Evolutionary conservation across 371 early-diverging fungal genomes (phyloP), one percentile per base, ranked within the genome.

Genomic region (Umbelopsis sp.): DNA sequence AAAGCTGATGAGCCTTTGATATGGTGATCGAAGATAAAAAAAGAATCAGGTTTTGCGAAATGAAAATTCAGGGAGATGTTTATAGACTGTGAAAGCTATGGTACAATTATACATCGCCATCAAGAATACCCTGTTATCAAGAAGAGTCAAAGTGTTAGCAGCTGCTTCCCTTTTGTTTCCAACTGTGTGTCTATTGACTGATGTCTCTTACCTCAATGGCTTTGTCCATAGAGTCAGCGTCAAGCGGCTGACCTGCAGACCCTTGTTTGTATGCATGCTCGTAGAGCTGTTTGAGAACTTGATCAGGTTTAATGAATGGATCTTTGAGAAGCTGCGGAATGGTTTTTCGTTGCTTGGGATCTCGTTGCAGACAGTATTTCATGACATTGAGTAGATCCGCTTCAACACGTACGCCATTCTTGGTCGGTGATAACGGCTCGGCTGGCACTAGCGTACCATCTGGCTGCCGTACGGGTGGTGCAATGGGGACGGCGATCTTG

Each of bases 291-390:
- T 57, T 57, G 7, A 57, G 35, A 35, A 57, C 57, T 57, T 57
- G 57, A 18, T 57, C 80, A 5, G 89, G 80, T 48, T 82, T 70
- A 62, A 92, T 70, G 62, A 93, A 89, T 6, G 87, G 84, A 68
- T 94, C 91, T 4, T 68, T 65, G 1, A 96, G 76, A 57, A 96
- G 75, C 38, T 89, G 80, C 0, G 89, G 89, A n/a, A 95, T 92
- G 24, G 90, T 90, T 67, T 79, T 67, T 51, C 97, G 81, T 66
- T 83, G 77, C 65, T 85, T 89, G 5, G 91, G 87, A 44, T 94
- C 86, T 35, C 90, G 69, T 52, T 85, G 75, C 44, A 96, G 75
- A 73, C 94, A 94, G 18, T 77, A 66, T 63, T 82, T 74, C 82
- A 95, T 81, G n/a, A 89, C 85, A 9, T 78, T 76, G 63, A 88